A percentile compares a stretch with the other conserved stretches of the same genome.
Conservation (phyloP, 2,329 filamentous ascomycete genomes). For the Gaeumannomyces tritici region DNA sequence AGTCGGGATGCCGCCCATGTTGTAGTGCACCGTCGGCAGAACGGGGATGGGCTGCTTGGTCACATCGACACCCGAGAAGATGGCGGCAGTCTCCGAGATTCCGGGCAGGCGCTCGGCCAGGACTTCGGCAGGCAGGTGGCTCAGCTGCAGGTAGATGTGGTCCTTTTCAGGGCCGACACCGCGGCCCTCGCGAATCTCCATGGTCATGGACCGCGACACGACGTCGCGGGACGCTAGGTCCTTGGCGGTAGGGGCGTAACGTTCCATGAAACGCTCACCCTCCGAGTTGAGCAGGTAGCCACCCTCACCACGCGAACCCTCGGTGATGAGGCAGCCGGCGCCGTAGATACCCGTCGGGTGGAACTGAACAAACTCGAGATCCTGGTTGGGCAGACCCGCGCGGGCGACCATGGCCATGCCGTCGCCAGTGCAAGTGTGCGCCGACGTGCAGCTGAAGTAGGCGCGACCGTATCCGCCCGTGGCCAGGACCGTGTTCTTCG, state of each 20-base stretch:
- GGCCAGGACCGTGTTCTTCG: constrained; percentile 92
- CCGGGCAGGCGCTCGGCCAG: constrained; percentile 93
- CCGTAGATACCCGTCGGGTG: constrained; percentile 99
- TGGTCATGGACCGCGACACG: constrained; percentile 93
- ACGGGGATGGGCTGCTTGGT: constrained; percentile 95
- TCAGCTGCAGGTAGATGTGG: constrained; percentile 96
- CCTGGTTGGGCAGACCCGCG: constrained; percentile 95
- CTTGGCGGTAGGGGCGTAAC: constrained; percentile 95
- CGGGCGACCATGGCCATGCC: constrained; percentile 99
- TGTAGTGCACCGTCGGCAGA: constrained; percentile 95
- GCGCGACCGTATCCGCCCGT: constrained; percentile 96
- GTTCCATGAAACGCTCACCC: constrained; percentile 99
- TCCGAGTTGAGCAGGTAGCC: constrained; percentile 96
- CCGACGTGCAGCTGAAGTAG: constrained; percentile 97
- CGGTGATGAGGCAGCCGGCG: constrained; percentile 93
- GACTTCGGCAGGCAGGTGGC: constrained; percentile 84
- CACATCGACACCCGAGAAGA: constrained; percentile 95
- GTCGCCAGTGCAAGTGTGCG: constrained; percentile 97
- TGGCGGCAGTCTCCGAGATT: constrained; percentile 97
- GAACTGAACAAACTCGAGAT: constrained; percentile 99
- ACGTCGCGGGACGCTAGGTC: constrained; percentile 95
- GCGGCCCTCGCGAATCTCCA: constrained; percentile 95
- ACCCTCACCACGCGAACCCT: constrained; percentile 95
- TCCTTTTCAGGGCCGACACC: constrained; percentile 97
- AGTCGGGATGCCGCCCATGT: constrained; percentile 98